Base-by-base conservation (phyloP, 1,284 basidiomycete species). In the Meira miltonrushii region DNA sequence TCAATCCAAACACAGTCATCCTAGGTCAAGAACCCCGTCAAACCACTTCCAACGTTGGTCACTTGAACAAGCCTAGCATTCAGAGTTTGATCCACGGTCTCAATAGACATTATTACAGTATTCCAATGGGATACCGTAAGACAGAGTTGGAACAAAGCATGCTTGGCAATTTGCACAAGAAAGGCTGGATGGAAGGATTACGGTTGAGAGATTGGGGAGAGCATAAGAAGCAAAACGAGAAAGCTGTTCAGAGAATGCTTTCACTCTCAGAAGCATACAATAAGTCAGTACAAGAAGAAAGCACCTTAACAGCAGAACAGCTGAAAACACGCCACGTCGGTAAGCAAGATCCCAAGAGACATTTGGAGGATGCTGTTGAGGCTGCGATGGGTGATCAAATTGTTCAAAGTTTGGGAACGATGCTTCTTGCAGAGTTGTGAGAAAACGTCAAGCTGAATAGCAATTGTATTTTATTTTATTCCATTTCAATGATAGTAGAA, bases 1-100 rank as follows among this genome's bases (percentile, higher is more conserved):
- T 78, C 70, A 75, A 73, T 66, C 74, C 75, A 2, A 68, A 66
- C 17, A 75, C 71, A 1, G 69, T 75, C 15, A 80, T 90, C 69
- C 93, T 95, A 58, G 74, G 74, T 38, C 88, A 92, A 64, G 95
- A 99, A 81, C 90, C 92, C 15, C 85, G 95, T 33, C 95, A 98
- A 79, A 96, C 92, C 55, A 99, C 95, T 12, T 92, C 90, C 44
- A 99, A 99, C 79, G 93, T 98, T 62, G 95, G 95, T 11, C 94
- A 97, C 78, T 88, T 99, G 78, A 95, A 95, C 81, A 97, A 98
- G 80, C 95, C 95, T 13, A 91, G 89, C 58, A 98, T 99, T 78
- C 95, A 98, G 80, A 90, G 65, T 46, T 63, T 78, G 38, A 78
- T 78, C 54, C 76, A 78, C 62, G 76, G 76, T 39, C 61, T 78